Percentiles rank a stretch among this genome's conserved stretches.
Conservation (phyloP, 805 yeast genomes). For the Metschnikowia bowlesiae region DNA sequence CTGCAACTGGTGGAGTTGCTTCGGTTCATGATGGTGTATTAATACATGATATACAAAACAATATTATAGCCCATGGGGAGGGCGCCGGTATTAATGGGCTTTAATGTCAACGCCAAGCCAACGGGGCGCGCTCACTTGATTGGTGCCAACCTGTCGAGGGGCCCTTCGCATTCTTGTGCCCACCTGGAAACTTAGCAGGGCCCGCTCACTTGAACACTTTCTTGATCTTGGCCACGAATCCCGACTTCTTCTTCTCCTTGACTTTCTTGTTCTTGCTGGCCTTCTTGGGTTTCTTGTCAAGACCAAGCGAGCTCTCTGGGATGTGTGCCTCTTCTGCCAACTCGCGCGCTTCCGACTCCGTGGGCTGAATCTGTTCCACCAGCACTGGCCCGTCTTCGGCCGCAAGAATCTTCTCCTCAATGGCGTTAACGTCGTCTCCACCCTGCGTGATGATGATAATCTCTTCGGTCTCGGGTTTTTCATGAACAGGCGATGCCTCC, state of each 20-base stretch:
- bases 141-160: background rate
- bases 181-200: too few species aligned
- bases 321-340: conserved; percentile 33
- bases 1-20: too few species aligned
- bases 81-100: background rate
- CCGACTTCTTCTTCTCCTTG: conserved; percentile 34
- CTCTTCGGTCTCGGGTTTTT: conserved; percentile 26
- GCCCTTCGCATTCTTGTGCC: background rate
- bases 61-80: background rate
- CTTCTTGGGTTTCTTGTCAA: conserved; percentile 9
- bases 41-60: conserved; percentile 4
- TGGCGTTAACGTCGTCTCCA: conserved; percentile 21
- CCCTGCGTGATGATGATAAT: conserved; percentile 41
- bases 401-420: conserved; percentile 33
- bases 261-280: conserved; percentile 6
- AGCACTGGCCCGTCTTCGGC: conserved; percentile 33
- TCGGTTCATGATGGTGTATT: background rate
- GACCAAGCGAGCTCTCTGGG: conserved; percentile 3
- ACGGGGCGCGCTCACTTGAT: too few species aligned
- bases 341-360: conserved; percentile 34
- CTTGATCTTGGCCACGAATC: conserved; percentile 40
- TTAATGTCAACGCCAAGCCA: background rate
- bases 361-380: conserved; percentile 41
- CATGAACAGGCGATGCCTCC: conserved; percentile 17
- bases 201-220: conserved; percentile 29